Evolutionary conservation across 2,329 filamentous ascomycete species (phyloP), one percentile per base, ranked within the genome.

Genomic region (Elsinoe fawcettii): DNA sequence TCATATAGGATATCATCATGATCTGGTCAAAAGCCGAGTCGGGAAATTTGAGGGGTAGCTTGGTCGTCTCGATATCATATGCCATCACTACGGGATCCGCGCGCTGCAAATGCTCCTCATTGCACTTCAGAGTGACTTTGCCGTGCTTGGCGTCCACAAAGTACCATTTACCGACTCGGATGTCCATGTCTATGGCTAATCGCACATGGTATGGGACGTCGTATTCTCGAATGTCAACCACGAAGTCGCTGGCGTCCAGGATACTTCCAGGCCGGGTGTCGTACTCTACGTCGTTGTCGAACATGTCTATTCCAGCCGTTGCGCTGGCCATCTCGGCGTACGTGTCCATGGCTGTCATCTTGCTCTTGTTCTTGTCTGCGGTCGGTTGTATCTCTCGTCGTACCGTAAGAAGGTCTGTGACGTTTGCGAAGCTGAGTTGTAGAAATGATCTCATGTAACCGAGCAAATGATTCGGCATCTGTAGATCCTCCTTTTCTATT

Each of bases 1-100:
- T 97, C 95, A 99, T 99, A 76, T 99, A 99, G 30, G 95, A 99
- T 70, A 99, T 92, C 93, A 99, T 99, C 91, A 99, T 99, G 68
- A 99, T 87, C 70, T 96, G 92, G 73, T 99, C 93, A 61, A 96
- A 86, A 3, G 90, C 82, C 1, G 93, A 86, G 69, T 99, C 95
- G 23, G 93, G 95, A 65, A 99, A 99, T 71, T 99, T 99, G 56
- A 99, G 77, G 1, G 95, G 93, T 14, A 93, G 77, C 69, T 99
- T 99, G 4, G 89, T 92, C 2, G 93, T 99, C 73, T 99, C 93
- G 67, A 99, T 99, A 83, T 99, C 93, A 73, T 86, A 99, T n/a
- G 93, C 93, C 80, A 99, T 87, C 18, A 99, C 88, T n/a, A 97
- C 88, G 1, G 93, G 93, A 67, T 99, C 93, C 20, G 95, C 91